Evolutionary conservation across 495 filamentous ascomycete genomes (phyloP).

Genomic region (Pyrenula aspistea): DNA sequence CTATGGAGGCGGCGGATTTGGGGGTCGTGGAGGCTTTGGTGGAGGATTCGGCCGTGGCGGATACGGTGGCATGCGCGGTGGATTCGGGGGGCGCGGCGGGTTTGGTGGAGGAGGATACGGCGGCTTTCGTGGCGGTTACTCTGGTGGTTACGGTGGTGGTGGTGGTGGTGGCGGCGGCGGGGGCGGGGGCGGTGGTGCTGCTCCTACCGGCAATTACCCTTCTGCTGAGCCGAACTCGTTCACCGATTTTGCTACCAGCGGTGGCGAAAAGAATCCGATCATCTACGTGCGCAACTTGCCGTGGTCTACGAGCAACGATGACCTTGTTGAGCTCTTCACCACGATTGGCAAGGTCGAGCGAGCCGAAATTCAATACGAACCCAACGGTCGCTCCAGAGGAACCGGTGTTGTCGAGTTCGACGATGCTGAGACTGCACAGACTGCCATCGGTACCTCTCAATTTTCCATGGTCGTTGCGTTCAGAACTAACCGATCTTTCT

Average conservation of each 20-base stretch:
- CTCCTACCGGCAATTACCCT: slow-evolving; percentile 16
- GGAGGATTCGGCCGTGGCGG: slow-evolving; percentile 43
- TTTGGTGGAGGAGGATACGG: slow-evolving; percentile 22
- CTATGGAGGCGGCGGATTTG: slow-evolving; percentile 33
- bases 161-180: slow-evolving; percentile 24
- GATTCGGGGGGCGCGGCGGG: slow-evolving; percentile 27
- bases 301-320: slow-evolving; percentile 98
- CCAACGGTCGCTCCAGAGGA: slow-evolving; percentile 87
- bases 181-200: slow-evolving; percentile 31
- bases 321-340: slow-evolving; percentile 88
- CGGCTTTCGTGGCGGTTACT: slow-evolving; percentile 4
- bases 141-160: slow-evolving; percentile 24
- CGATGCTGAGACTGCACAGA: slow-evolving; percentile 70
- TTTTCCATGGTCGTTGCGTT: neutral
- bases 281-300: slow-evolving; percentile 97
- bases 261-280: slow-evolving; percentile 66
- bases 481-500: slow-evolving; percentile 9
- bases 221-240: slow-evolving; percentile 75
- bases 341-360: slow-evolving; percentile 97
- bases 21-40: slow-evolving; percentile 29
- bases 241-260: slow-evolving; percentile 84
- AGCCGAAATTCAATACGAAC: slow-evolving; percentile 97
- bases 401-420: slow-evolving; percentile 94
- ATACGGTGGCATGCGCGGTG: slow-evolving; percentile 36
- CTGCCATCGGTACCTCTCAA: slow-evolving; percentile 67